Evolutionary conservation across 805 yeast species (phyloP), one percentile per base, ranked within the genome.

Genomic region (Sugiyamaella chiloensis): DNA sequence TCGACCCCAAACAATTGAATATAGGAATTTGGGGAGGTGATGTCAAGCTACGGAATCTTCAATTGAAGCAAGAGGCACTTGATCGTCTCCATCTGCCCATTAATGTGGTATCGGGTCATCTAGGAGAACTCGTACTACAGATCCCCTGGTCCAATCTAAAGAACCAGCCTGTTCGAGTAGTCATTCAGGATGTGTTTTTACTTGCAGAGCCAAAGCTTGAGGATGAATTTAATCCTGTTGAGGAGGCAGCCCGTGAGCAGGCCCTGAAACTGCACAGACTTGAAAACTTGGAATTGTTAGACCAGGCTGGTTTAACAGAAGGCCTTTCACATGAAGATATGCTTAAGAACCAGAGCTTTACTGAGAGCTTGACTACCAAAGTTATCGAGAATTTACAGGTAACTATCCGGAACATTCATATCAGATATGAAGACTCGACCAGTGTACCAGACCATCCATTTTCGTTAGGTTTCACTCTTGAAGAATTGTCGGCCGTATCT

Each of bases 11-110:
- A 56, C 96, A 93, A 61, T 71, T 93, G 60, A 90, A 93, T 58
- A 90, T 93, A 47, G 99, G 98, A 4, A 89, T 93, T 27, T 90
- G 98, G 96, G 80, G 89, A 59, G 99, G 99, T 30, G 98, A 93
- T 71, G 98, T 90, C 24, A 87, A 87, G 62, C 72, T 93, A 46
- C 76, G 75, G 52, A 82, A 90, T 62, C 75, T 95, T 52, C 76
- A 83, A 48, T 71, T 93, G 50, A 88, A 87, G 67, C 84, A 85
- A 52, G 97, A 90, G 62, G 88, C 96, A 2, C 71, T 93, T 40
- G 99, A 95, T 65, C 78, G 85, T 57, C 75, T 93, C 54, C 80
- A 85, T 52, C 68, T 95, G 31, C 99, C 99, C 1, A 68, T 93
- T 30, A 87, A 90, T 63, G 91, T 95, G 11, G 78, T 79, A 52